Percentiles rank a stretch among this genome's conserved stretches.
These are phyloP conservation scores for Cudoniella acicularis DNA, from an alignment of 495 filamentous ascomycete species.

Conservation along the genomic window DNA sequence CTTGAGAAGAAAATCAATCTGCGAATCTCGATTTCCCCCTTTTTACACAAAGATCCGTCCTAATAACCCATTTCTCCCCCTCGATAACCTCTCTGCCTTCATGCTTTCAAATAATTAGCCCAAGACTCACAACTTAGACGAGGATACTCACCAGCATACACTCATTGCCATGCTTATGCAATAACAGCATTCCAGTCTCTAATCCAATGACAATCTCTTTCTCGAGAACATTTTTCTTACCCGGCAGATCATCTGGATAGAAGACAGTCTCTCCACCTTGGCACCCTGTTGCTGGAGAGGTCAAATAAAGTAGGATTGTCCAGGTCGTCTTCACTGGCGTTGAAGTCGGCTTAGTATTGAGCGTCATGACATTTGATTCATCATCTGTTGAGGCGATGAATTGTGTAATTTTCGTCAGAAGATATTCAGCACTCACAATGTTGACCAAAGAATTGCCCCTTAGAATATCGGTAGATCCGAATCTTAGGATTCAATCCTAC, in stretches of 20 bases:
- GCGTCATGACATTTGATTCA: constrained; percentile 66
- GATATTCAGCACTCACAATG: constrained; percentile 60
- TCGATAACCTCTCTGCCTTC: constrained; percentile 74
- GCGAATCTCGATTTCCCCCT: constrained; percentile 17
- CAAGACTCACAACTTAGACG: background rate
- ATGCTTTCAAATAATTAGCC: constrained; percentile 42
- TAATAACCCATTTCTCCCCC: constrained; percentile 91
- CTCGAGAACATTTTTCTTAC: constrained; percentile 36
- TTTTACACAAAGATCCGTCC: constrained; percentile 79
- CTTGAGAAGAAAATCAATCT: too few species aligned
- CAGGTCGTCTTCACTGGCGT: constrained; percentile 77
- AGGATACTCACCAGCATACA: constrained; percentile 59
- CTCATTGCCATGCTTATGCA: constrained; percentile 86
- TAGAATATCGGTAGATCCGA: constrained; percentile 82
- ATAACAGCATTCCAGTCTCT: constrained; percentile 76
- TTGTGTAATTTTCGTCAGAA: too few species aligned
- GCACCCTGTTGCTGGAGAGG: constrained; percentile 61
- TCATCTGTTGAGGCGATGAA: constrained; percentile 63
- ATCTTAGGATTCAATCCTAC: constrained; percentile 90
- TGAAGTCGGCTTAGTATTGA: constrained; percentile 42
- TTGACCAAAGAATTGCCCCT: constrained; percentile 84
- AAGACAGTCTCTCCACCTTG: constrained; percentile 88
- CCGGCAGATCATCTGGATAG: constrained; percentile 57
- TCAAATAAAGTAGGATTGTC: constrained; percentile 88
- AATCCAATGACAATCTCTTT: constrained; percentile 64